Base-by-base conservation (phyloP, 1,284 basidiomycete genomes). In the Ustilago lituana region DNA sequence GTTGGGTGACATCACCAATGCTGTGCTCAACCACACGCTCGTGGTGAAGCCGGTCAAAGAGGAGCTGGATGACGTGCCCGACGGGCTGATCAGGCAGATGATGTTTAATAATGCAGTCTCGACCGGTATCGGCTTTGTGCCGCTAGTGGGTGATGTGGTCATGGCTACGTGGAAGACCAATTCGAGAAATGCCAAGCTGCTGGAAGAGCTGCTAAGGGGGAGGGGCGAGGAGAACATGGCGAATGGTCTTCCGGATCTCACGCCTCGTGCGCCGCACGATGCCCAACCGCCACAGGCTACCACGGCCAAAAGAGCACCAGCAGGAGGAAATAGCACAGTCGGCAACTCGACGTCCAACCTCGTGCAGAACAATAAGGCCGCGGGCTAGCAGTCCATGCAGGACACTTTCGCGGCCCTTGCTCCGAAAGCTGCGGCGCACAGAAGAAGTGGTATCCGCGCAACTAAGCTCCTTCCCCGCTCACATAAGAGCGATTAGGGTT, bases 91-190 rank as follows among this genome's bases (percentile, higher is more conserved):
- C 22, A 33, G 43, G 5, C 59, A 72, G 37, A 79, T 96, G 93
- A 70, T 91, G 40, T 61, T 89, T 60, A 93, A 95, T 85, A 92
- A 92, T 67, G 86, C 87, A 5, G 84, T 94, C 14, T 89, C 89
- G 17, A 87, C 87, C 0, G 86, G 85, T 0, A 84, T 92, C 6
- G 91, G 93, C 26, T 73, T 94, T 48, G 83, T 96, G 4, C 94
- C 93, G 0, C 38, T 92, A 35, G 86, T 88, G 0, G 94, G 93
- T 3, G 92, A 94, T 81, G 80, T 96, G 45, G 80, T 89, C 4
- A 82, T 93, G 29, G 78, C 92, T 85, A 45, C 84, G 83, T 95
- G 86, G 86, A 94, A 93, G 81, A 88, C 92, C n/a, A 97, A 96
- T 83, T 91, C 88, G 38, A 86, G 94, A 66, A 96, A 96, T 78